phyloP scores from a whole-genome alignment of 768 basidiomycete species.

The Scleroderma citrinum region DNA sequence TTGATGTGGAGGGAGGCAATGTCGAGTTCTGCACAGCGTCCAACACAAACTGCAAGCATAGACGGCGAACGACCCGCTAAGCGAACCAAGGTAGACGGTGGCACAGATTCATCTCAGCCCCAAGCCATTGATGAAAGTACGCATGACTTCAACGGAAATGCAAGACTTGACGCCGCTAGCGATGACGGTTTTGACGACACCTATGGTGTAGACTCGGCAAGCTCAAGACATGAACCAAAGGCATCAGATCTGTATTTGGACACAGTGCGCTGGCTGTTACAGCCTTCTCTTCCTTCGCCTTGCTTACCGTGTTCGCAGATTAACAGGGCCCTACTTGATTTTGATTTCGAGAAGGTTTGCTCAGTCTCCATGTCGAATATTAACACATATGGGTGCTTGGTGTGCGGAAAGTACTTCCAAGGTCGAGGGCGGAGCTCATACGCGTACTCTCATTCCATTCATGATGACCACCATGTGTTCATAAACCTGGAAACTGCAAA shows the following conservation, averaged over 20 bases:
- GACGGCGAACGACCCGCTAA: conserved; percentile 26
- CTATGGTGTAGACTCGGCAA: conserved; percentile 22
- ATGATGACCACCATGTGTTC: conserved; percentile 98
- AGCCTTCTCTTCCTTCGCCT: conserved; percentile 6
- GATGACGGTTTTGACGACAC: conserved; percentile 22
- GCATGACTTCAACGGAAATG: conserved; percentile 26
- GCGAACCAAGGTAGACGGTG: conserved; percentile 20
- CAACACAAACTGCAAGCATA: conserved; percentile 2
- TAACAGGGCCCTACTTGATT: conserved; percentile 85
- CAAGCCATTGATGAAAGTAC: conserved; percentile 24
- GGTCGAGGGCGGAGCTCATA: conserved; percentile 90
- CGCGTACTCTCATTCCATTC: conserved; percentile 95
- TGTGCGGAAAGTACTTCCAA: conserved; percentile 98
- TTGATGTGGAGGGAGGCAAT: conserved; percentile 10
- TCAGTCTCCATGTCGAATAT: conserved; percentile 95
- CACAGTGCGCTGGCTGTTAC: conserved; percentile 53
- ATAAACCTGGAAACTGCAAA: conserved; percentile 92
- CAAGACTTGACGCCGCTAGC: conserved; percentile 12
- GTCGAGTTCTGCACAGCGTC: conserved; percentile 6
- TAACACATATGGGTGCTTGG: conserved; percentile 96
- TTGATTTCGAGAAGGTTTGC: conserved; percentile 99
- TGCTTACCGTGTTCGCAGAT: conserved; percentile 50
- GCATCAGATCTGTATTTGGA: conserved; percentile 92
- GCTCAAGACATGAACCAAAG: conserved; percentile 23
- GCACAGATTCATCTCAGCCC: conserved; percentile 6